Percentiles rank a stretch among this genome's conserved stretches.
Conservation (phyloP, 2,329 filamentous ascomycete species). For the Xylaria sp. region DNA sequence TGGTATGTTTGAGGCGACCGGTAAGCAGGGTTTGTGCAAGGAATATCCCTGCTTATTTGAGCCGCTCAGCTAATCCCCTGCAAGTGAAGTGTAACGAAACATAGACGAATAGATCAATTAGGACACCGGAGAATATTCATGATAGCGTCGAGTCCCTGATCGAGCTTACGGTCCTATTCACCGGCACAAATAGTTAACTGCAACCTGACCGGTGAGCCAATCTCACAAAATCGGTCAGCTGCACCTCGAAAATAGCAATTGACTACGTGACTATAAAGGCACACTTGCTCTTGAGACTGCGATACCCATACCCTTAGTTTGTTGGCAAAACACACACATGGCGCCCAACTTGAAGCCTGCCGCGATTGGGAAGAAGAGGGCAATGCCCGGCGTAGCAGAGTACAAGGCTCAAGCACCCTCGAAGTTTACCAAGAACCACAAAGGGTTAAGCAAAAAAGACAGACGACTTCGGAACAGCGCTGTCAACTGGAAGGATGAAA, state of each 20-base stretch:
- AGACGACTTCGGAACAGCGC: constrained; percentile 31
- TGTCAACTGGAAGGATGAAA: constrained; percentile 39
- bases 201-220: constrained; percentile 29
- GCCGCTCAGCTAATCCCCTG: constrained; percentile 19
- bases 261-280: constrained; percentile 20
- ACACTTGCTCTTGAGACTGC: constrained; percentile 1
- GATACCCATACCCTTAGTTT: not conserved
- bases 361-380: constrained; percentile 24
- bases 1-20: constrained; percentile 22
- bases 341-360: constrained; percentile 25
- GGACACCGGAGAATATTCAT: constrained; percentile 1
- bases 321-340: constrained; percentile 24
- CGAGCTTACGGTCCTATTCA: constrained; percentile 25
- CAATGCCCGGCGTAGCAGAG: constrained; percentile 17
- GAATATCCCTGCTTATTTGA: constrained; percentile 25
- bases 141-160: constrained; percentile 16
- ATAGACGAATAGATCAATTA: constrained; percentile 2
- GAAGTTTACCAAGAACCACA: constrained; percentile 30
- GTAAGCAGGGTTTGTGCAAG: constrained; percentile 28
- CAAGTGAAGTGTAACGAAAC: constrained; percentile 1
- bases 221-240: constrained; percentile 25
- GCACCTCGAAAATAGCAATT: constrained; percentile 5
- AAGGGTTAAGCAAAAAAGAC: constrained; percentile 31
- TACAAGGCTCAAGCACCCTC: constrained; percentile 16
- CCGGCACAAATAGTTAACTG: constrained; percentile 24